Evolutionary conservation across 305 asterid genomes (phyloP).

Genomic region (Fraxinus ornus): DNA sequence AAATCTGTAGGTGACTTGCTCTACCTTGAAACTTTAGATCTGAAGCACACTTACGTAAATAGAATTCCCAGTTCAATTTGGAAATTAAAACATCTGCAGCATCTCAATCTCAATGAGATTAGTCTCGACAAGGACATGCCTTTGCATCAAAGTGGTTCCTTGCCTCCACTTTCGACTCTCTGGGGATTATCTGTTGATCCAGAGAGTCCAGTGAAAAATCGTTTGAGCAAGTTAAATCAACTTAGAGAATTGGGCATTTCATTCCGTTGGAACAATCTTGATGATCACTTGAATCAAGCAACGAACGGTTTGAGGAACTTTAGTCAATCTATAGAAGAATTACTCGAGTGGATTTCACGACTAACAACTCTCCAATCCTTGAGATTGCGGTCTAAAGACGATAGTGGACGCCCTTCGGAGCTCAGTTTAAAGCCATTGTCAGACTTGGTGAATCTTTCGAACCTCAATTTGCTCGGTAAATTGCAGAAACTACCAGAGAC

Average conservation of each 20-base stretch:
- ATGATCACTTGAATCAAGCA: not conserved
- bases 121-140: conserved; percentile 40
- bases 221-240: conserved; percentile 22
- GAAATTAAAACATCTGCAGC: conserved; percentile 48
- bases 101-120: conserved; percentile 40
- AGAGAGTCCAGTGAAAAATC: conserved; percentile 23
- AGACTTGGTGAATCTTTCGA: conserved; percentile 29
- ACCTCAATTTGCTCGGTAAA: conserved; percentile 43
- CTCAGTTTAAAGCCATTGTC: conserved; percentile 30
- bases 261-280: conserved; percentile 25
- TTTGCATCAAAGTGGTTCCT: conserved; percentile 19
- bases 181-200: conserved; percentile 44
- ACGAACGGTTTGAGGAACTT: conserved; percentile 12
- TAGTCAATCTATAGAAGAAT: conserved; percentile 10
- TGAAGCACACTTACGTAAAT: conserved; percentile 48
- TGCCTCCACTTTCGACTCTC: conserved; percentile 43
- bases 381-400: conserved; percentile 47
- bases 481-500: conserved; percentile 25
- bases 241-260: conserved; percentile 47
- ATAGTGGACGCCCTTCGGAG: conserved; percentile 32
- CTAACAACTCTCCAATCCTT: conserved; percentile 32
- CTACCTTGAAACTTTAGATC: conserved; percentile 45
- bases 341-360: conserved; percentile 37
- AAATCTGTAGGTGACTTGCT: conserved; percentile 40
- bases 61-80: conserved; percentile 45